A percentile compares a stretch with the other conserved stretches of the same genome.
Conservation (phyloP, 306 rosid genomes). For the Fragaria iinumae region DNA sequence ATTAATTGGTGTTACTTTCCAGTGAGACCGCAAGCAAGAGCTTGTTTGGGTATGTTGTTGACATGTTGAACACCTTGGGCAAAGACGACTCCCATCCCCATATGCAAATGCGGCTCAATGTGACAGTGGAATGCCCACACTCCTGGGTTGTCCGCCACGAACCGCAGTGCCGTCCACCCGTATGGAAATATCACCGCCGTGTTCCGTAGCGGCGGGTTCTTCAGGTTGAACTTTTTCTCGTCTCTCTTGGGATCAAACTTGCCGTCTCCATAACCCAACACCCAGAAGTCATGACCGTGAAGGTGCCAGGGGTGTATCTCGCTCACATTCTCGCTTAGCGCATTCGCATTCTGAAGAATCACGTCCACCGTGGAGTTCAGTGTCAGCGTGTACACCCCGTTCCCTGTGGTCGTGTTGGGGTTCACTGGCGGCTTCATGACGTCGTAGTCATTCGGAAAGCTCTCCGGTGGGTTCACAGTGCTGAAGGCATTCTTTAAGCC, state of each 20-base stretch:
- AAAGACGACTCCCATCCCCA: constrained; percentile 64
- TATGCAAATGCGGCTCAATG: constrained; percentile 82
- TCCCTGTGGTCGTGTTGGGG: constrained; percentile 35
- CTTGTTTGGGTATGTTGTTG: no score
- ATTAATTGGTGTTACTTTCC: no score
- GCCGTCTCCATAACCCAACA: constrained; percentile 73
- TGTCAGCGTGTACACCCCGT: constrained; percentile 46
- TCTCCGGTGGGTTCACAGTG: constrained; percentile 39
- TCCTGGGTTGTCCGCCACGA: constrained; percentile 78
- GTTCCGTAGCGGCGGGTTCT: constrained; percentile 67
- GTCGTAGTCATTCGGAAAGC: constrained; percentile 36
- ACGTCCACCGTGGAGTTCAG: constrained; percentile 47
- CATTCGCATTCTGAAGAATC: constrained; percentile 68
- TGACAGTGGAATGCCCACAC: constrained; percentile 92
- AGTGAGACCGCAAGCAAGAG: no score
- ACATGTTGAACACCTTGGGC: no score
- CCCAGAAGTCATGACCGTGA: constrained; percentile 94
- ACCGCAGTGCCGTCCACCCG: constrained; percentile 84
- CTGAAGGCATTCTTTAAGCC: constrained; percentile 32
- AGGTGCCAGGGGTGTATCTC: constrained; percentile 93
- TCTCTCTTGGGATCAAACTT: constrained; percentile 38
- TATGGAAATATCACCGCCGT: constrained; percentile 62
- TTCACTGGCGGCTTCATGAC: constrained; percentile 40
- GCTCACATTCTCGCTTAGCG: constrained; percentile 33
- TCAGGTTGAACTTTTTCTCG: constrained; percentile 48